Conservation (phyloP, 75 land plant species). For the Pinus tabuliformis region DNA sequence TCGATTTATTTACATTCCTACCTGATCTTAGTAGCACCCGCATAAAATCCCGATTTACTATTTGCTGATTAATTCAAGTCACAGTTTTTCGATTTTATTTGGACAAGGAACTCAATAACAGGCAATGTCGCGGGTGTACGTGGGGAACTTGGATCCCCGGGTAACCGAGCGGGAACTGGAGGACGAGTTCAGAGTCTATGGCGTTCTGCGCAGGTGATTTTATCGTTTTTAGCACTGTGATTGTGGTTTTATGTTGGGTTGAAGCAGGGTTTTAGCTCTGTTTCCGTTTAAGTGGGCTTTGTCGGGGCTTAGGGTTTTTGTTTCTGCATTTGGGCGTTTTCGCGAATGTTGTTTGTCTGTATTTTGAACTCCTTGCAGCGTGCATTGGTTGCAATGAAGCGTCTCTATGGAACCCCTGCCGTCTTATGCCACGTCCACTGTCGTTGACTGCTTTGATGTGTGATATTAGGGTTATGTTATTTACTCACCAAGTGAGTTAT, state of each 20-base stretch:
- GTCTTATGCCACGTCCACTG: not conserved
- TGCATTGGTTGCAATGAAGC: not conserved
- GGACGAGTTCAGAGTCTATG: slow-evolving; percentile 73
- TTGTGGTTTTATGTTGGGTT: too few relatives aligned
- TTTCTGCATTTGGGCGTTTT: not conserved
- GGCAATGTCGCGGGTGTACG: slow-evolving; percentile 74
- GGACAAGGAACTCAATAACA: too few relatives aligned
- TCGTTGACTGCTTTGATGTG: not conserved
- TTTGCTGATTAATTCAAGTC: too few relatives aligned
- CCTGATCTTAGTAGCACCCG: too few relatives aligned
- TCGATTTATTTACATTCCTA: too few relatives aligned
- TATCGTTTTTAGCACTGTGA: too few relatives aligned
- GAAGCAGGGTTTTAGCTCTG: not conserved
- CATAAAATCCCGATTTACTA: too few relatives aligned
- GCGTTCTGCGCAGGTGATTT: slow-evolving; percentile 64
- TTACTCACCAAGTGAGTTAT: not conserved
- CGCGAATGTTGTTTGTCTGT: not conserved
- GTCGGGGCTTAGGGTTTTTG: not conserved
- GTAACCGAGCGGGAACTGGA: slow-evolving; percentile 81
- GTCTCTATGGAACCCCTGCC: not conserved
- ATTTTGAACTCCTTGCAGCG: not conserved
- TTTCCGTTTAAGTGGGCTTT: not conserved
- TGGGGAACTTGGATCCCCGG: slow-evolving; percentile 78
- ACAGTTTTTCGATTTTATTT: too few relatives aligned
- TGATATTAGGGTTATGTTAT: not conserved